Percentiles rank a stretch among this genome's conserved stretches.
phyloP scores from a whole-genome alignment of 2,329 filamentous ascomycete species.

The Pseudogymnoascus sp. region DNA sequence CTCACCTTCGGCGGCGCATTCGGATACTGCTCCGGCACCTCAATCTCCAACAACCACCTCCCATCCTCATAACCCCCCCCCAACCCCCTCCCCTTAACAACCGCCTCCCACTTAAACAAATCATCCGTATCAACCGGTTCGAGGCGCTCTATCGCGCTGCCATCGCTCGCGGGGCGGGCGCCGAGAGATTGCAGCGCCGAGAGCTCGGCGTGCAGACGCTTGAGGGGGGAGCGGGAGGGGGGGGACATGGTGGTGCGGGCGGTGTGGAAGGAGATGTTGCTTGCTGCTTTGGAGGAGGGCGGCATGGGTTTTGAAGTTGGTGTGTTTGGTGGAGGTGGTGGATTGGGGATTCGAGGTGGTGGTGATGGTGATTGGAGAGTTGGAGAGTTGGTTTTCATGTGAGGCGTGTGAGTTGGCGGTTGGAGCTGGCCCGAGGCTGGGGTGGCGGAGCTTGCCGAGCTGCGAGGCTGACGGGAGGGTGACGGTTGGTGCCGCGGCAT shows the following conservation, averaged over 20 bases:
- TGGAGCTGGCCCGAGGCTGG: not conserved
- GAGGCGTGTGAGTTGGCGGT: not conserved
- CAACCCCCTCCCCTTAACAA: slow-evolving; percentile 45
- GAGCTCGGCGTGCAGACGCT: slow-evolving; percentile 54
- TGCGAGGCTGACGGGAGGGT: not conserved
- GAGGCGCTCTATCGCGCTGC: slow-evolving; percentile 50
- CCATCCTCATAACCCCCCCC: slow-evolving; percentile 44
- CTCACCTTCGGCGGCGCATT: slow-evolving; percentile 67
- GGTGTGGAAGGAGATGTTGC: slow-evolving; percentile 9
- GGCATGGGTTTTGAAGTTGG: not conserved
- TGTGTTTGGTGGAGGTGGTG: not conserved
- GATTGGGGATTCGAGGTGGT: not conserved
- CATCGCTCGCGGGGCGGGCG: slow-evolving; percentile 31
- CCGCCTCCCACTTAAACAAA: slow-evolving; percentile 52
- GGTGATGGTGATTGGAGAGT: not conserved
- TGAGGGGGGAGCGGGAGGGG: slow-evolving; percentile 43
- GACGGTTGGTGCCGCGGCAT: not conserved
- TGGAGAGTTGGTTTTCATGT: slow-evolving; percentile 4
- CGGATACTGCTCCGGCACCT: slow-evolving; percentile 73
- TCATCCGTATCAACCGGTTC: slow-evolving; percentile 50
- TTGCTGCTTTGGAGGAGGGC: slow-evolving; percentile 9
- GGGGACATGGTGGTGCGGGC: slow-evolving; percentile 16
- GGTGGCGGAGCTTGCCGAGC: slow-evolving; percentile 4
- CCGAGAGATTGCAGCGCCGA: slow-evolving; percentile 30
- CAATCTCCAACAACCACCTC: slow-evolving; percentile 75